Evolutionary conservation across 2,329 filamentous ascomycete species (phyloP).

Genomic region (Thermoascus crustaceus): DNA sequence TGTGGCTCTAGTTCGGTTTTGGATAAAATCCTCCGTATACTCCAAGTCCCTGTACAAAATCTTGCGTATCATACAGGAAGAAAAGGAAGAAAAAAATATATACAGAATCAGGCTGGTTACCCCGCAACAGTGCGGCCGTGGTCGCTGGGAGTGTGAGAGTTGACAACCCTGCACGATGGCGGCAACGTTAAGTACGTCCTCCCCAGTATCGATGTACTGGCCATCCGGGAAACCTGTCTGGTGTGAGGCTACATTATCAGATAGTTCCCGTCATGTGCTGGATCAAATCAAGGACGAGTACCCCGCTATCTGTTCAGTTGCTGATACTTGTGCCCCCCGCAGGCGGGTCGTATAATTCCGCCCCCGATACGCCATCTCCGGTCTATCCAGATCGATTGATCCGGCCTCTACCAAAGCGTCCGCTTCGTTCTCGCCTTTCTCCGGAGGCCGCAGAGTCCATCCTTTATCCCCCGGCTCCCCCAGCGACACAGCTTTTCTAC

Average conservation of each 20-base stretch:
- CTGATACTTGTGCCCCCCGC: slow-evolving; percentile 31
- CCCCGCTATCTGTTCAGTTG: slow-evolving; percentile 25
- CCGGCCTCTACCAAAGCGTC: slow-evolving; percentile 80
- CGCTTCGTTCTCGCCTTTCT: slow-evolving; percentile 78
- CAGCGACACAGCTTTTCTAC: slow-evolving; percentile 66
- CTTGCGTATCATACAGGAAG: slow-evolving; percentile 1
- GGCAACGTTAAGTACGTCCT: slow-evolving; percentile 37
- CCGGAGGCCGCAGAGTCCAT: slow-evolving; percentile 77
- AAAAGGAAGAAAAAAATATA: slow-evolving; percentile 11
- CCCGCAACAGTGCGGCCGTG: slow-evolving; percentile 14
- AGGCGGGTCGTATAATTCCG: slow-evolving; percentile 44
- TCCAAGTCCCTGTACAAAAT: background rate
- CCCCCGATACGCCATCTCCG: slow-evolving; percentile 65
- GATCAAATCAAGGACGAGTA: slow-evolving; percentile 8
- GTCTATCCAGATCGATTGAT: slow-evolving; percentile 87
- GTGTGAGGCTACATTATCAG: background rate
- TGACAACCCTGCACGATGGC: slow-evolving; percentile 31
- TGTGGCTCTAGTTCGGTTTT: background rate
- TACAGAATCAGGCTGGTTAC: background rate
- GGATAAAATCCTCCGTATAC: slow-evolving; percentile 1
- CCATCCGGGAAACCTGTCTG: slow-evolving; percentile 12
- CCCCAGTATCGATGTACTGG: slow-evolving; percentile 11
- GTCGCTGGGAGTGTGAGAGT: slow-evolving; percentile 20
- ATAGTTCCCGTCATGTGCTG: slow-evolving; percentile 5
- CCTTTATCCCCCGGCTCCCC: slow-evolving; percentile 67